Conservation (phyloP, 1,284 basidiomycete genomes). For the Erythrobasidium hasegawianum region DNA sequence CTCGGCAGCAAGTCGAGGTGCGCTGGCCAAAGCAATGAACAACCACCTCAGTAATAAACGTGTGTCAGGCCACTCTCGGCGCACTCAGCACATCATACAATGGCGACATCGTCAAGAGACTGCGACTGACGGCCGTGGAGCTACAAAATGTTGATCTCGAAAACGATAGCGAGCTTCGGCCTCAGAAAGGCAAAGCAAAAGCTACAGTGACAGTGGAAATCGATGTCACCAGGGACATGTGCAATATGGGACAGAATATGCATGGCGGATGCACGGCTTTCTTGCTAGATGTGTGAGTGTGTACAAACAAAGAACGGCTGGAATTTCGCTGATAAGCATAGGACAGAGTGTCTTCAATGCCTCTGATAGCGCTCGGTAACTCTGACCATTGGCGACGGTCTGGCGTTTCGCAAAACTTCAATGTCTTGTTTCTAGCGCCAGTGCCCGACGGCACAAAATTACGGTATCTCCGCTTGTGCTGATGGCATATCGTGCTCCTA, state of each 20-base stretch:
- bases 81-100: not conserved
- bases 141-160: not conserved
- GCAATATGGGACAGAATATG: slow-evolving; percentile 16
- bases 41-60: too few relatives aligned
- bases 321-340: not conserved
- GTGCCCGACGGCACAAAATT: slow-evolving; percentile 15
- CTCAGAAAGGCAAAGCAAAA: slow-evolving; percentile 20
- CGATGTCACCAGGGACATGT: slow-evolving; percentile 27
- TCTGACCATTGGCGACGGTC: slow-evolving; percentile 11
- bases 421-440: slow-evolving; percentile 22
- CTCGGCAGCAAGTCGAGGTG: too few relatives aligned
- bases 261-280: slow-evolving; percentile 29
- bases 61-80: not conserved
- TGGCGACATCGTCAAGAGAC: not conserved
- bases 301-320: too few relatives aligned
- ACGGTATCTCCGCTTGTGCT: not conserved
- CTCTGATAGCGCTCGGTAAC: slow-evolving; percentile 25
- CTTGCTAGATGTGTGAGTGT: slow-evolving; percentile 10
- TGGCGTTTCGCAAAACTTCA: slow-evolving; percentile 31
- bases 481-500: not conserved
- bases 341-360: slow-evolving; percentile 15
- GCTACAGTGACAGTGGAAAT: slow-evolving; percentile 16
- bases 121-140: not conserved
- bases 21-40: too few relatives aligned
- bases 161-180: slow-evolving; percentile 1